A percentile compares a stretch with the other conserved stretches of the same genome.
phyloP scores from a whole-genome alignment of 1,139 yeast genomes.

The Kodamaea sp. region DNA sequence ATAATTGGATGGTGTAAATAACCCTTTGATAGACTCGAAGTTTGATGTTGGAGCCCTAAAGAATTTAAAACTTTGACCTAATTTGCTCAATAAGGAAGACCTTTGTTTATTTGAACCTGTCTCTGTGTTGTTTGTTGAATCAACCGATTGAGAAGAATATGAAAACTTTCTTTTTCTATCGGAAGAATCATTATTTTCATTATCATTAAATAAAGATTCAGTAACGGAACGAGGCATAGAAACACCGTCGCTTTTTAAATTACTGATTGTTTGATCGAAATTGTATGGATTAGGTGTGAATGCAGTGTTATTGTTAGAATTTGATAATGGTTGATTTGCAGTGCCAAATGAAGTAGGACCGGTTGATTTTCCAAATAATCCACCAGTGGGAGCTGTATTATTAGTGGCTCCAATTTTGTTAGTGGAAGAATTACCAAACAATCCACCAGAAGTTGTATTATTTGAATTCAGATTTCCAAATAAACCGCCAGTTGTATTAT shows the following conservation, averaged over 20 bases:
- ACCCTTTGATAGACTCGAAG: constrained; percentile 21
- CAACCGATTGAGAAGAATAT: too few species aligned
- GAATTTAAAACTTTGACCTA: constrained; percentile 38
- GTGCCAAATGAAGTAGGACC: too few species aligned
- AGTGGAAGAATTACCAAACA: constrained; percentile 12
- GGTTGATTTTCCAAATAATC: constrained; percentile 10
- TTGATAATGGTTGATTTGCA: neutral
- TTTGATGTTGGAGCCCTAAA: constrained; percentile 21
- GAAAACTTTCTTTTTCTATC: constrained; percentile 22
- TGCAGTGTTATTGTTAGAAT: constrained; percentile 1
- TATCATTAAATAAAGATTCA: constrained; percentile 21
- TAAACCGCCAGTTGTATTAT: constrained; percentile 15
- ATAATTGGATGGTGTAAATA: constrained; percentile 24
- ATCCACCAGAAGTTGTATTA: constrained; percentile 9
- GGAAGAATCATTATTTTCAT: constrained; percentile 12
- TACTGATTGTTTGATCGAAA: constrained; percentile 21
- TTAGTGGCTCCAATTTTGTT: constrained; percentile 11
- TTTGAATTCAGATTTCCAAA: constrained; percentile 15
- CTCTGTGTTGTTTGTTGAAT: too few species aligned
- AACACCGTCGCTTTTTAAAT: constrained; percentile 11
- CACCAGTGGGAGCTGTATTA: constrained; percentile 7
- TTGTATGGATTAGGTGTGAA: constrained; percentile 24
- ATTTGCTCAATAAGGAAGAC: constrained; percentile 30
- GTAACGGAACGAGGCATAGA: constrained; percentile 42
- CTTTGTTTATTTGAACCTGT: constrained; percentile 14